Base-by-base conservation (phyloP, 1,284 basidiomycete genomes). In the Porodaedalea pini region DNA sequence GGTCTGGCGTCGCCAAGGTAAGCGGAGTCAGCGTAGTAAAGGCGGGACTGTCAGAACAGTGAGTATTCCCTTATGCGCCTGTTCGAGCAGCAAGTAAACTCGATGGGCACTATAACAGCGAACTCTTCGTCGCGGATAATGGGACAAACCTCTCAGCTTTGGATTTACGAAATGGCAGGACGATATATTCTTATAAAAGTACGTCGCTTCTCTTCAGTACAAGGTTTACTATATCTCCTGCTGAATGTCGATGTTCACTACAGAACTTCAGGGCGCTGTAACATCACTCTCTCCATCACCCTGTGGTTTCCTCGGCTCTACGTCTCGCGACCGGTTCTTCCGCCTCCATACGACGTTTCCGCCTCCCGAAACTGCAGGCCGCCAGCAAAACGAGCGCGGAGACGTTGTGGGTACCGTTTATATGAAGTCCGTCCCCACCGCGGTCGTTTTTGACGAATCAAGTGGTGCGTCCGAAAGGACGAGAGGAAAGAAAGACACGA, bases 141-240 rank as follows among this genome's bases (percentile, higher is more conserved):
- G 85, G 85, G 3, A 82, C 79, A 41, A 83, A 83, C 64, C 68
- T 94, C 0, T 86, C 79, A 53, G 78, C 88, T 0, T 58, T 94
- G 3, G 93, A 95, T 68, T 64, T 88, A 39, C 80, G 93, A 13
- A 92, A 81, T 45, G 92, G 93, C 0, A 74, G 78, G 47, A 71
- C 86, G 7, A 69, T 82, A 4, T 93, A 90, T 68, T 78, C 82
- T 1, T 92, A 92, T 66, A 85, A 83, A 76, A 85, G 88, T 85
- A 55, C 51, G 63, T 62, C 10, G 2, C 15, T 23, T 19, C 15
- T 57, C 43, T 23, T 59, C 61, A 37, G 47, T 31, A 32, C 34
- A 41, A 51, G 23, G 11, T n/a, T n/a, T n/a, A n/a, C n/a, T n/a
- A n/a, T n/a, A 55, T 36, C 21, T 19, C 21, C 50, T n/a, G 27